Conservation (phyloP, 2,329 filamentous ascomycete species). For the Mycosphaerella arachidis region DNA sequence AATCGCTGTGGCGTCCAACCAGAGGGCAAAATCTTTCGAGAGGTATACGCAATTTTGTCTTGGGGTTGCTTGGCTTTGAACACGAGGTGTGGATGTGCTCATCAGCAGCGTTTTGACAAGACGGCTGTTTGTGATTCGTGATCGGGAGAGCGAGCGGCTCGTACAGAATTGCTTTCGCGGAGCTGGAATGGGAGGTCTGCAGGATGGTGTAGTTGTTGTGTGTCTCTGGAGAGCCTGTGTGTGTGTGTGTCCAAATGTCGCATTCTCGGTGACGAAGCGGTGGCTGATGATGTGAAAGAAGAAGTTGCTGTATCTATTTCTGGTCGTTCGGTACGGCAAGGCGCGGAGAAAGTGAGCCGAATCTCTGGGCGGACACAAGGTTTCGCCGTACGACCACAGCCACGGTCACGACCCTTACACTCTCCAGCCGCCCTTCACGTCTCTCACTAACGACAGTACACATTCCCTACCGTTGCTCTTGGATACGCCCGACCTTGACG, state of each 20-base stretch:
- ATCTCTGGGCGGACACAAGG: not conserved
- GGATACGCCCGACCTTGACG: not conserved
- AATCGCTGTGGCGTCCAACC: not conserved
- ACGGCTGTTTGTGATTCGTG: not conserved
- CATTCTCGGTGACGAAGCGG: too few species aligned
- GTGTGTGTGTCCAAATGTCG: too few species aligned
- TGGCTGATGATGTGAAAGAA: too few species aligned
- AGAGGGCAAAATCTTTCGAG: not conserved
- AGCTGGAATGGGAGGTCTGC: not conserved
- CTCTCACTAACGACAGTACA: not conserved
- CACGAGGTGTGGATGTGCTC: not conserved
- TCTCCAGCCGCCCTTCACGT: too few species aligned
- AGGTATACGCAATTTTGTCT: not conserved
- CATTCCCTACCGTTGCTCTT: not conserved
- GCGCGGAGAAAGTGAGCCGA: not conserved
- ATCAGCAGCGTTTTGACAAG: not conserved
- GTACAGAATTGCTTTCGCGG: not conserved
- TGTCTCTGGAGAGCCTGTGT: too few species aligned
- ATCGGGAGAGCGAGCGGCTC: not conserved
- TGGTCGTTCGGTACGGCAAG: not conserved
- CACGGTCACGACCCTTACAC: not conserved
- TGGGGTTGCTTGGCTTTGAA: conserved; percentile 5
- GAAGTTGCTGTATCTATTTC: too few species aligned
- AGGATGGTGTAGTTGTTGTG: not conserved
- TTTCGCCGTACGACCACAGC: too few species aligned